Evolutionary conservation across 2,329 filamentous ascomycete genomes (phyloP).

Genomic region (Sporothrix pallida): DNA sequence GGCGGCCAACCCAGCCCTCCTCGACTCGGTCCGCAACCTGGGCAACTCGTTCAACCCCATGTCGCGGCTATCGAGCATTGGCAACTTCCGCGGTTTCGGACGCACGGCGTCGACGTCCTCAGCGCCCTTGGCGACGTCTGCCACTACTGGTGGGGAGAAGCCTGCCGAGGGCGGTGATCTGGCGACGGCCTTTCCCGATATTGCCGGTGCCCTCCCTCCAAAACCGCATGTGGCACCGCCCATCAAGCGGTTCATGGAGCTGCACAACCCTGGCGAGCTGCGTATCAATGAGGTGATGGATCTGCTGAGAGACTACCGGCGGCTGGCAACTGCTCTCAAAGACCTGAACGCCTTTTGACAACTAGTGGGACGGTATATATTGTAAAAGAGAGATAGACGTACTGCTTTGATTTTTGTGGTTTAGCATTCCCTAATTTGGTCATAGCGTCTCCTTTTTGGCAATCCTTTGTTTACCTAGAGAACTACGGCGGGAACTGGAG

Average conservation of each 20-base stretch:
- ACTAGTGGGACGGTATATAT: conserved; percentile 29
- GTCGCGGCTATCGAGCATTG: conserved; percentile 75
- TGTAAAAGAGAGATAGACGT: background rate
- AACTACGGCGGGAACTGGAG: background rate
- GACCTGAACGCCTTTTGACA: conserved; percentile 66
- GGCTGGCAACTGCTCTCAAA: conserved; percentile 69
- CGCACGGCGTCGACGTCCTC: conserved; percentile 55
- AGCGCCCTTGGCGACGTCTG: conserved; percentile 46
- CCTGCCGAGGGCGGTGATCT: conserved; percentile 60
- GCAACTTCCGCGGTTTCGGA: conserved; percentile 77
- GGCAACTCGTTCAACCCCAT: conserved; percentile 84
- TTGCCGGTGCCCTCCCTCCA: conserved; percentile 60
- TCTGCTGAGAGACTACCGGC: conserved; percentile 74
- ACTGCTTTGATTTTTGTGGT: background rate
- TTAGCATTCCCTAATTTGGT: background rate
- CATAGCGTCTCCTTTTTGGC: background rate
- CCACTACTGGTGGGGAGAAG: conserved; percentile 37
- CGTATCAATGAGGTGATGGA: conserved; percentile 75
- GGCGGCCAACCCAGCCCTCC: conserved; percentile 63
- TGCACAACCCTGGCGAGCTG: conserved; percentile 72
- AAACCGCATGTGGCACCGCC: conserved; percentile 69
- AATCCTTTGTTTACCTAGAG: background rate
- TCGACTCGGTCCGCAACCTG: conserved; percentile 82
- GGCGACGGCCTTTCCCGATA: conserved; percentile 66
- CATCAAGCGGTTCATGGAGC: conserved; percentile 73